These are phyloP conservation scores for Polyporus arcularius DNA, from an alignment of 768 basidiomycete species.

Conservation along the genomic window DNA sequence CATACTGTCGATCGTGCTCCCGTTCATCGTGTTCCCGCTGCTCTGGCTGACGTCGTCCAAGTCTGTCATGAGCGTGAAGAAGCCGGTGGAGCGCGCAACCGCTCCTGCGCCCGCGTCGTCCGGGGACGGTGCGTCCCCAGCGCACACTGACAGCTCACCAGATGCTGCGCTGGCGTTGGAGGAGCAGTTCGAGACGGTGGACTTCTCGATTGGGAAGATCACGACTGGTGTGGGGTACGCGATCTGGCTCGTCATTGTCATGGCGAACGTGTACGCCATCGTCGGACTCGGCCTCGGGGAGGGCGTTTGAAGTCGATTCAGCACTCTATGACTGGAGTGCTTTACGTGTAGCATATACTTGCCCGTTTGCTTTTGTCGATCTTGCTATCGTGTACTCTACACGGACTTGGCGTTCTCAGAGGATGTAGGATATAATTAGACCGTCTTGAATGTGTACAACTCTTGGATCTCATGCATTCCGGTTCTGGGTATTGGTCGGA, in stretches of 20 bases:
- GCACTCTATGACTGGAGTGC: neutral
- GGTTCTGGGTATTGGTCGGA: too few relatives aligned
- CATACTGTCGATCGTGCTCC: slow-evolving; percentile 77
- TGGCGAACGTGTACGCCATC: slow-evolving; percentile 80
- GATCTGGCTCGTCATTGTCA: slow-evolving; percentile 66
- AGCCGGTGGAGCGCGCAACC: slow-evolving; percentile 10
- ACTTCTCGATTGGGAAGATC: slow-evolving; percentile 64
- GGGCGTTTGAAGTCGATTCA: neutral
- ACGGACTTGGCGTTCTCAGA: too few relatives aligned
- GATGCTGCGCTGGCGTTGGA: slow-evolving; percentile 4
- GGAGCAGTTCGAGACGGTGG: slow-evolving; percentile 43
- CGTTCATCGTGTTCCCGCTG: slow-evolving; percentile 83
- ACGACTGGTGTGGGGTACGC: slow-evolving; percentile 49
- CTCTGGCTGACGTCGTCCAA: slow-evolving; percentile 70
- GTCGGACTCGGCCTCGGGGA: slow-evolving; percentile 53
- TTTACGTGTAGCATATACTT: neutral
- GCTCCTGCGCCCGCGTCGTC: neutral
- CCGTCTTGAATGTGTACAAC: neutral
- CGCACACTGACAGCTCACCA: neutral
- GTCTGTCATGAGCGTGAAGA: slow-evolving; percentile 67
- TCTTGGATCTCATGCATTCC: too few relatives aligned
- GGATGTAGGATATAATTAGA: too few relatives aligned
- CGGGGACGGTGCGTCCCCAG: neutral
- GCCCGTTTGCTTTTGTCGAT: neutral
- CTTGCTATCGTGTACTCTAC: neutral